These are phyloP conservation scores for Solanum tacnaense DNA, from an alignment of 257 asterid genomes.

Conservation along the genomic window DNA sequence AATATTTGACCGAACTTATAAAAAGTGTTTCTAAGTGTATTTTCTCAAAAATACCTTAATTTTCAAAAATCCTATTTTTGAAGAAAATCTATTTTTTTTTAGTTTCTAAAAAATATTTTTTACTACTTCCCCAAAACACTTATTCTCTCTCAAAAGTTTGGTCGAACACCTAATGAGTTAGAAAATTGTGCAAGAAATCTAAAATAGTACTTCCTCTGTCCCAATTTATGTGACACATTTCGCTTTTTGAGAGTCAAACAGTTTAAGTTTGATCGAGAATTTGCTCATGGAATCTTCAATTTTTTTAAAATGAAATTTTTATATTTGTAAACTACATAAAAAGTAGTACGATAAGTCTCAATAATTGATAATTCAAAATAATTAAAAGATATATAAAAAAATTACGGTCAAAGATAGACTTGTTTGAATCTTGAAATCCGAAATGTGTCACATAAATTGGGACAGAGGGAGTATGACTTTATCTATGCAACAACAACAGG, in stretches of 20 bases:
- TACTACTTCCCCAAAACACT: neutral
- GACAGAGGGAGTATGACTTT: neutral
- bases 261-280: no score
- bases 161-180: neutral
- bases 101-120: neutral
- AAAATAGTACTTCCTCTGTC: neutral
- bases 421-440: no score
- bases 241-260: no score
- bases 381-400: no score
- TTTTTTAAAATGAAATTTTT: no score
- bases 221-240: no score
- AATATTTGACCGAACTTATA: neutral
- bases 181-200: constrained; percentile 9
- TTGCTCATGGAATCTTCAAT: no score
- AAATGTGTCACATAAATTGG: no score
- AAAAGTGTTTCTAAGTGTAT: neutral
- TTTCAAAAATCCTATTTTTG: neutral
- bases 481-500: neutral
- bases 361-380: no score
- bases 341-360: no score
- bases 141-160: neutral
- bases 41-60: neutral
- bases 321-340: no score
- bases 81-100: neutral
- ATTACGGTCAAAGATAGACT: no score